These are phyloP conservation scores for Nematocida homosporus DNA, from an alignment of 371 early-diverging fungal species.

Conservation along the genomic window DNA sequence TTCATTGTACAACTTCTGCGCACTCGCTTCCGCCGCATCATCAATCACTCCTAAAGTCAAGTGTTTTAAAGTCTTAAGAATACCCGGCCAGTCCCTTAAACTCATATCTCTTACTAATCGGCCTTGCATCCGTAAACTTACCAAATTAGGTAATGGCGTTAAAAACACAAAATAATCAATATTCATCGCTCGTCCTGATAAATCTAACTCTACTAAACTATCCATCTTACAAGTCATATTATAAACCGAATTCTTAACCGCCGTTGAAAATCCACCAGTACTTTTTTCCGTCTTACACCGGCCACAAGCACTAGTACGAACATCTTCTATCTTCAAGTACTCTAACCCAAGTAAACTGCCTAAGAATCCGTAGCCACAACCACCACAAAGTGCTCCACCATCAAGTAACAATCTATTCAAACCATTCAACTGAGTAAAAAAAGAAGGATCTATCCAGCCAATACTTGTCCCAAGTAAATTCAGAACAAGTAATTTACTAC, in stretches of 20 bases:
- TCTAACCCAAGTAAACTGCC: background rate
- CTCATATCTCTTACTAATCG: constrained; percentile 51
- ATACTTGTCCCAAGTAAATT: constrained; percentile 19
- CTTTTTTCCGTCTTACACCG: constrained; percentile 31
- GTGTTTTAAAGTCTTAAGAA: constrained; percentile 45
- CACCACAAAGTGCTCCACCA: constrained; percentile 35
- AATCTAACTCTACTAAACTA: constrained; percentile 40
- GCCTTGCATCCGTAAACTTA: constrained; percentile 37
- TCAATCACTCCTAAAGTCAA: constrained; percentile 46
- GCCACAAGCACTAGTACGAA: constrained; percentile 25
- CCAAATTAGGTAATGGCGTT: constrained; percentile 30
- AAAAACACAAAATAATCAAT: constrained; percentile 54
- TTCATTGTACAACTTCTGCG: constrained; percentile 12
- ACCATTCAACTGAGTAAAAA: constrained; percentile 1
- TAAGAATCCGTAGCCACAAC: constrained; percentile 47
- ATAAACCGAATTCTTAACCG: constrained; percentile 31
- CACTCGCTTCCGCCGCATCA: constrained; percentile 14
- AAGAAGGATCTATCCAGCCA: background rate
- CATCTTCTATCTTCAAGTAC: constrained; percentile 26
- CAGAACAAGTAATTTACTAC: no score
- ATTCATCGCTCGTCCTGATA: constrained; percentile 49
- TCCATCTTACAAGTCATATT: constrained; percentile 52
- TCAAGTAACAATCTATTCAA: constrained; percentile 23
- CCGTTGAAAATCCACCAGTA: constrained; percentile 34
- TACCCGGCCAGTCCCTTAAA: constrained; percentile 53